Percentiles rank a stretch among this genome's conserved stretches.
Conservation (phyloP, 306 rosid species). For the Cucurbita maxima region DNA sequence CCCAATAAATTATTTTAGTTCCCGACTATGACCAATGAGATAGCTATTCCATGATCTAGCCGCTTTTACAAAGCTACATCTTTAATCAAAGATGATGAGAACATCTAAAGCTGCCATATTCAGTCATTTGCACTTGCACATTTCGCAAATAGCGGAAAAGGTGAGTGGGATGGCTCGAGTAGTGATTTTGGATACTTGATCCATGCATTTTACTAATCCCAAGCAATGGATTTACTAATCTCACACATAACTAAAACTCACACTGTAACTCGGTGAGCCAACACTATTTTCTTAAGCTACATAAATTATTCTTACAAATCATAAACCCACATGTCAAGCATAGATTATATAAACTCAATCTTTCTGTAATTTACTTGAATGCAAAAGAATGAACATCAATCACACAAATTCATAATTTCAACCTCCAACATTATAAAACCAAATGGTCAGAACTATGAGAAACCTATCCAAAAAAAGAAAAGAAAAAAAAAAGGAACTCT, state of each 20-base stretch:
- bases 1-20: constrained; percentile 28
- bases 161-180: not conserved
- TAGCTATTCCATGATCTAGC: not conserved
- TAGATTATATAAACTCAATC: too few relatives aligned
- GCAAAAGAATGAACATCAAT: not conserved
- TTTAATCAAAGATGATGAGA: not conserved
- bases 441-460: not conserved
- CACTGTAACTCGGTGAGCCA: too few relatives aligned
- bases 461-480: not conserved
- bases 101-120: not conserved
- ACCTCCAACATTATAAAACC: not conserved
- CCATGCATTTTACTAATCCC: too few relatives aligned
- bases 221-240: too few relatives aligned
- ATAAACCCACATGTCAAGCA: too few relatives aligned
- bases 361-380: too few relatives aligned
- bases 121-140: not conserved
- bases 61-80: not conserved
- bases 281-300: too few relatives aligned
- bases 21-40: constrained; percentile 26
- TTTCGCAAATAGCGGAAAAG: not conserved
- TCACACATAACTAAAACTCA: too few relatives aligned
- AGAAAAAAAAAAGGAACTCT: not conserved
- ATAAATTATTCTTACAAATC: too few relatives aligned
- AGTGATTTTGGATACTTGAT: too few relatives aligned
- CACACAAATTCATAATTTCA: not conserved